These are phyloP conservation scores for Gracilariopsis chorda DNA, from an alignment of 23 red algal species.

Conservation along the genomic window DNA sequence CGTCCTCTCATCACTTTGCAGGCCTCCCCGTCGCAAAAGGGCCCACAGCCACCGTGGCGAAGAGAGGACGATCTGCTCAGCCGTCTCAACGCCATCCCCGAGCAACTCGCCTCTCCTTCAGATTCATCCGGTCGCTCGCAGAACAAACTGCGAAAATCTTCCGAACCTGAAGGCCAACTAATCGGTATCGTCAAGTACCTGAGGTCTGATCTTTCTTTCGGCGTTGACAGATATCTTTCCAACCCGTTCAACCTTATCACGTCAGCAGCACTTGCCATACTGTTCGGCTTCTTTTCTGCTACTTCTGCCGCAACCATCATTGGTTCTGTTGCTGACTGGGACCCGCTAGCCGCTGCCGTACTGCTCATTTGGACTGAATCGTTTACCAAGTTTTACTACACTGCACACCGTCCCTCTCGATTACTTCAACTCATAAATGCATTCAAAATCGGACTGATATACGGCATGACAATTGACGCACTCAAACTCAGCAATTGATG, in stretches of 20 bases:
- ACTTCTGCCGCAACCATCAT: constrained; percentile 86
- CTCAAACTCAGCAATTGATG: constrained; percentile 84
- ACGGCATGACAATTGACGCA: constrained; percentile 91
- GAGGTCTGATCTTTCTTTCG: background rate
- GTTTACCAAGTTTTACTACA: constrained; percentile 87
- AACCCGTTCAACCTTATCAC: constrained; percentile 39
- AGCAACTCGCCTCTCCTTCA: background rate
- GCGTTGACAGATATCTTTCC: constrained; percentile 11
- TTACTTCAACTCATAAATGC: constrained; percentile 82
- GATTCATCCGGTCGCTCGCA: background rate
- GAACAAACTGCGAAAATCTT: background rate
- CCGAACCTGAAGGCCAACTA: background rate
- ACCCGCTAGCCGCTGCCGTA: constrained; percentile 91
- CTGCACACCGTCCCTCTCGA: background rate
- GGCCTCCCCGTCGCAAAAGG: background rate
- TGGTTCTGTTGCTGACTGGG: constrained; percentile 91
- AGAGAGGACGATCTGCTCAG: constrained; percentile 13
- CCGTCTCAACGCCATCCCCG: constrained; percentile 14
- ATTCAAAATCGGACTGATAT: constrained; percentile 92
- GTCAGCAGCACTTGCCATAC: constrained; percentile 24
- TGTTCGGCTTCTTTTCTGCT: constrained; percentile 86
- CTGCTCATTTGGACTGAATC: constrained; percentile 83
- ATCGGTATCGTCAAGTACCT: background rate
- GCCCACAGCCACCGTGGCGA: background rate
- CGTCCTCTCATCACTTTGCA: background rate